Conservation (phyloP, 768 basidiomycete species). For the Xerocomellus intermedius region DNA sequence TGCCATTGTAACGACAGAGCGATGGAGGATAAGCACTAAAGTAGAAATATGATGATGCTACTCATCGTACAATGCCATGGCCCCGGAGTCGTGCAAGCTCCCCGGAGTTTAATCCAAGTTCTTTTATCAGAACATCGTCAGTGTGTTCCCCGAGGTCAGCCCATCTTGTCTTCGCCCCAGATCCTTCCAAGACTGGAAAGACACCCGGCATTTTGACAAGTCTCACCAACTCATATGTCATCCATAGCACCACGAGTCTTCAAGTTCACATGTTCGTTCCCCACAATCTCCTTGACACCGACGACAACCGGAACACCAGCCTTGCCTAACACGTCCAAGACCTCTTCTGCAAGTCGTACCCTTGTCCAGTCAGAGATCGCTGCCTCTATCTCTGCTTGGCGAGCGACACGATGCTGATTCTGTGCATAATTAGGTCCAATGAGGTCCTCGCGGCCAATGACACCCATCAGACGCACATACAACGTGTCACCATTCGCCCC, state of each 20-base stretch:
- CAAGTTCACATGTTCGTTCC: conserved; percentile 56
- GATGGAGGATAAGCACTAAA: not conserved
- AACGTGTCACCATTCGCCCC: conserved; percentile 72
- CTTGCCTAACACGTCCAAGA: conserved; percentile 45
- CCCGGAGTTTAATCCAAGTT: conserved; percentile 40
- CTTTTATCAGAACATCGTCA: conserved; percentile 43
- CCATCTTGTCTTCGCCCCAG: conserved; percentile 58
- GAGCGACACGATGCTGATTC: conserved; percentile 42
- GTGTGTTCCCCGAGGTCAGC: conserved; percentile 65
- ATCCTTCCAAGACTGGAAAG: conserved; percentile 61
- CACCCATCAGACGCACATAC: conserved; percentile 64
- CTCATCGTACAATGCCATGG: conserved; percentile 40
- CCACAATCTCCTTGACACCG: conserved; percentile 60
- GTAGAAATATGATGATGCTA: not conserved
- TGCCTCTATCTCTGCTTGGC: conserved; percentile 52
- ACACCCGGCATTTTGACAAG: conserved; percentile 64
- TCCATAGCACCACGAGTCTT: conserved; percentile 54
- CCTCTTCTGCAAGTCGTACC: conserved; percentile 49
- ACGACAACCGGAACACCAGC: conserved; percentile 64
- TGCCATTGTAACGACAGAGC: not conserved
- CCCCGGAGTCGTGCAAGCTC: conserved; percentile 40
- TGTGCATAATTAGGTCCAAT: conserved; percentile 49
- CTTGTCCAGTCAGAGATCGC: conserved; percentile 64
- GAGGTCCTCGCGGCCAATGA: conserved; percentile 58
- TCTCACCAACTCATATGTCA: conserved; percentile 51